Conservation (phyloP, 129 eudicot species). For the Flaveria sonorensis region DNA sequence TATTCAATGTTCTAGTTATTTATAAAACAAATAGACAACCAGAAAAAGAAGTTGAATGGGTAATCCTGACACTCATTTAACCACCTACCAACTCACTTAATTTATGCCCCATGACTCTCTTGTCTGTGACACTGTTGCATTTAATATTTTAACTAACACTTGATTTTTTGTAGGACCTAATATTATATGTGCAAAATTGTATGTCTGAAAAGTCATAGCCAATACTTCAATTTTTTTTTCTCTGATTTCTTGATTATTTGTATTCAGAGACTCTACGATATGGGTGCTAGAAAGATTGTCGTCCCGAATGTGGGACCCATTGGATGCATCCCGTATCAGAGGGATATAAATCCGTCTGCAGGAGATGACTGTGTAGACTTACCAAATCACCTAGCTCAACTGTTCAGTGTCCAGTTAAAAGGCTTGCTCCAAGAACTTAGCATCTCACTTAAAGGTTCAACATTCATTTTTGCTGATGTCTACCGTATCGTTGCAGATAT, state of each 20-base stretch:
- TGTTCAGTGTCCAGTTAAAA: conserved; percentile 58
- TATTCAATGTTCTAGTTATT: too few species aligned
- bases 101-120: background rate
- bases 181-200: too few species aligned
- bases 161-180: background rate
- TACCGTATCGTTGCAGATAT: conserved; percentile 56
- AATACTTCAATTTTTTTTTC: too few species aligned
- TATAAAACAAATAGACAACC: too few species aligned
- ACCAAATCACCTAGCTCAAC: conserved; percentile 68
- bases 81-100: background rate
- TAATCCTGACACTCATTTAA: background rate
- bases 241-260: background rate
- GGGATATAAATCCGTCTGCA: conserved; percentile 57
- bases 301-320: conserved; percentile 88
- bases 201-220: too few species aligned
- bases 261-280: conserved; percentile 58
- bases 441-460: conserved; percentile 57
- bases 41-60: background rate
- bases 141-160: background rate
- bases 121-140: background rate
- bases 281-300: conserved; percentile 82
- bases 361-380: conserved; percentile 54
- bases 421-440: conserved; percentile 52
- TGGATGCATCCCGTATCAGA: conserved; percentile 83
- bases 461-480: conserved; percentile 71